These are phyloP conservation scores for Pythium volutum DNA, from an alignment of 352 stramenopile species.

Conservation along the genomic window DNA sequence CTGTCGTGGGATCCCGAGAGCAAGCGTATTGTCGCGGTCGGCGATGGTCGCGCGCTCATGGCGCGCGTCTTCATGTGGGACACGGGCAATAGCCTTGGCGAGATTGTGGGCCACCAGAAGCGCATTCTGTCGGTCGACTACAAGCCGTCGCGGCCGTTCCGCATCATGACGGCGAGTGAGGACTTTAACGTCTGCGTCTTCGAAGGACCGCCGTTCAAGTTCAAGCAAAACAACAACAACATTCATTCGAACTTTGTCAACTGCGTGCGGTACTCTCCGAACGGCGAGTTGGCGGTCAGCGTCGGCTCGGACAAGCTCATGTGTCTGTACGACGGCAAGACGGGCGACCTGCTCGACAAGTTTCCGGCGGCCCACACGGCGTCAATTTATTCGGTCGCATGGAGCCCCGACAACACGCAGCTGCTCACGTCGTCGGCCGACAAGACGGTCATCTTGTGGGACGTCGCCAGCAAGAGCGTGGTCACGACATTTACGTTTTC, in stretches of 20 bases:
- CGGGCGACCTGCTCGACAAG: constrained; percentile 76
- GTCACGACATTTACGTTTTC: constrained; percentile 80
- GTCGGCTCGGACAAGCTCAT: constrained; percentile 95
- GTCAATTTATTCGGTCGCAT: constrained; percentile 95
- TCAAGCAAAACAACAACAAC: constrained; percentile 92
- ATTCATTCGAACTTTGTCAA: constrained; percentile 96
- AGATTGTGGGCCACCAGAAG: constrained; percentile 94
- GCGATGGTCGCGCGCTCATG: constrained; percentile 78
- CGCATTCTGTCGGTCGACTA: constrained; percentile 91
- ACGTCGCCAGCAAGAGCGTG: constrained; percentile 69
- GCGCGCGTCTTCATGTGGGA: constrained; percentile 95
- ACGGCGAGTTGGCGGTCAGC: constrained; percentile 89
- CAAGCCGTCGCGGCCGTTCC: constrained; percentile 92
- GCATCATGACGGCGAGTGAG: constrained; percentile 94
- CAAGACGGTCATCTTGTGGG: constrained; percentile 94
- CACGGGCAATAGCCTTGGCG: constrained; percentile 93
- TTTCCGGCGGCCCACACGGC: constrained; percentile 82
- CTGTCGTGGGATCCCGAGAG: constrained; percentile 95
- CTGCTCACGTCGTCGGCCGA: constrained; percentile 95
- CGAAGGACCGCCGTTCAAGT: constrained; percentile 95
- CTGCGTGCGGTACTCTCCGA: constrained; percentile 91
- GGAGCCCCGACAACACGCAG: constrained; percentile 87
- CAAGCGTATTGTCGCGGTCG: constrained; percentile 91
- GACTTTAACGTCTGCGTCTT: constrained; percentile 95
- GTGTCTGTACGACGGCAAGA: constrained; percentile 94